Percentiles rank a stretch among this genome's conserved stretches.
phyloP scores from a whole-genome alignment of 2,329 filamentous ascomycete genomes.

The Aspergillus fumigatiaffinis region DNA sequence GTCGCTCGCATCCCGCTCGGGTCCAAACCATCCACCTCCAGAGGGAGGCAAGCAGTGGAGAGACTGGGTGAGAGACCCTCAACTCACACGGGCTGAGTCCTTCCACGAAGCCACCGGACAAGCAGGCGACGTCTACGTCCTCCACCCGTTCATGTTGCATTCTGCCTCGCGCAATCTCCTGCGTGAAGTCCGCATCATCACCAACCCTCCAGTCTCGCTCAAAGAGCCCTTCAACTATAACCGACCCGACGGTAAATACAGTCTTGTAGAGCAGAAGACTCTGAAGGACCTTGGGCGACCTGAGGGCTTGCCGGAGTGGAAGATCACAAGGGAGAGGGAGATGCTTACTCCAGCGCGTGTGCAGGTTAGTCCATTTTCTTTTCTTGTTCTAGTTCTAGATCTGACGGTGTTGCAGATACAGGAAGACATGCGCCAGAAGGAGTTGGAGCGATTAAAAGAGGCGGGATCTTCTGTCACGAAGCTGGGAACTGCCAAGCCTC shows the following conservation, averaged over 20 bases:
- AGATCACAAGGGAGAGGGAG: constrained; percentile 43
- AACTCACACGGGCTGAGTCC: constrained; percentile 34
- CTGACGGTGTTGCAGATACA: neutral
- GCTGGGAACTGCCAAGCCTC: neutral
- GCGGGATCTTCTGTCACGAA: neutral
- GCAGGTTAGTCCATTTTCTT: neutral
- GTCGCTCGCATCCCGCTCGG: constrained; percentile 55
- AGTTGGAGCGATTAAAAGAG: neutral
- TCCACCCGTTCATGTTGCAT: constrained; percentile 56
- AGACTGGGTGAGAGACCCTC: neutral
- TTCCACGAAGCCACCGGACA: constrained; percentile 53
- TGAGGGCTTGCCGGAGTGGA: constrained; percentile 47
- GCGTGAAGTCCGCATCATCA: constrained; percentile 50
- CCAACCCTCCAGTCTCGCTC: constrained; percentile 51
- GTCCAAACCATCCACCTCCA: constrained; percentile 25
- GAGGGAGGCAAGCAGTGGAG: constrained; percentile 4
- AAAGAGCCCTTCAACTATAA: constrained; percentile 51
- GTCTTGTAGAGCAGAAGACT: constrained; percentile 52
- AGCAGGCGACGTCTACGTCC: constrained; percentile 51
- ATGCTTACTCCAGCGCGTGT: constrained; percentile 6
- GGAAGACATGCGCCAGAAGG: neutral
- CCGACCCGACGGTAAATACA: constrained; percentile 44
- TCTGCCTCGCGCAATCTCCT: constrained; percentile 49
- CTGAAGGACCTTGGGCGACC: constrained; percentile 43
- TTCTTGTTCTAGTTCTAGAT: neutral